phyloP scores from a whole-genome alignment of 164 flowering plant genomes.

The Sedum album region DNA sequence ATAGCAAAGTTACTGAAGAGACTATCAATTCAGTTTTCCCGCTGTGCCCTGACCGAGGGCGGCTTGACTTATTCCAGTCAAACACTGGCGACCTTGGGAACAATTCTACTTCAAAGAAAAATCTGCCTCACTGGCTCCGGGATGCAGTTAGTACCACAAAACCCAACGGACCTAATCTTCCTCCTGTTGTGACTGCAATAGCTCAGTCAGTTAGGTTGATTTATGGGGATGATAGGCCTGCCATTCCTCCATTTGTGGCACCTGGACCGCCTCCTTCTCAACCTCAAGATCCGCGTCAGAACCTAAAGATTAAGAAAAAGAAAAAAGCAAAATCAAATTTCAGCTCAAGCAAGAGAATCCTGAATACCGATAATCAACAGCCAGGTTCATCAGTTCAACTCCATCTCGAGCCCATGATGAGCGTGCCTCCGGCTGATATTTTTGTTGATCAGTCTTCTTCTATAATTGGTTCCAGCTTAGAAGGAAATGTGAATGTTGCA shows the following conservation, averaged over 20 bases:
- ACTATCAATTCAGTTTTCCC: constrained; percentile 18
- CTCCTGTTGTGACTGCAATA: constrained; percentile 79
- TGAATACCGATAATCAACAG: not conserved
- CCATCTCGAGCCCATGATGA: constrained; percentile 26
- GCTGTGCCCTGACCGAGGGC: constrained; percentile 22
- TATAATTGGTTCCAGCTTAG: constrained; percentile 15
- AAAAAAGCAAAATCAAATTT: constrained; percentile 30
- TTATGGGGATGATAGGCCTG: constrained; percentile 63
- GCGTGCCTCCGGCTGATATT: constrained; percentile 25
- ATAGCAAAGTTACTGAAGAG: constrained; percentile 27
- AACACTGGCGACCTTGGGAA: constrained; percentile 31
- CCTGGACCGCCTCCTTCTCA: constrained; percentile 70
- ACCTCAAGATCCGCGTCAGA: constrained; percentile 74
- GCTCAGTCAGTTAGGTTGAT: constrained; percentile 81
- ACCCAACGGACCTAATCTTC: constrained; percentile 51
- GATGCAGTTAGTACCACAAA: constrained; percentile 65
- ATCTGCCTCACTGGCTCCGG: constrained; percentile 96
- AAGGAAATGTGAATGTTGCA: constrained; percentile 24
- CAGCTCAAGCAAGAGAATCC: constrained; percentile 9
- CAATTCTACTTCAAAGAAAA: constrained; percentile 36
- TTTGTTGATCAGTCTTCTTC: constrained; percentile 27
- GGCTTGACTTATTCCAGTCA: constrained; percentile 16
- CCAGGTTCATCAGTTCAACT: not conserved
- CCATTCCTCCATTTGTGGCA: constrained; percentile 74
- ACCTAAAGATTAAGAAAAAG: constrained; percentile 40